phyloP scores from a whole-genome alignment of 169 alveolate species.

The Amoebophrya sp. region DNA sequence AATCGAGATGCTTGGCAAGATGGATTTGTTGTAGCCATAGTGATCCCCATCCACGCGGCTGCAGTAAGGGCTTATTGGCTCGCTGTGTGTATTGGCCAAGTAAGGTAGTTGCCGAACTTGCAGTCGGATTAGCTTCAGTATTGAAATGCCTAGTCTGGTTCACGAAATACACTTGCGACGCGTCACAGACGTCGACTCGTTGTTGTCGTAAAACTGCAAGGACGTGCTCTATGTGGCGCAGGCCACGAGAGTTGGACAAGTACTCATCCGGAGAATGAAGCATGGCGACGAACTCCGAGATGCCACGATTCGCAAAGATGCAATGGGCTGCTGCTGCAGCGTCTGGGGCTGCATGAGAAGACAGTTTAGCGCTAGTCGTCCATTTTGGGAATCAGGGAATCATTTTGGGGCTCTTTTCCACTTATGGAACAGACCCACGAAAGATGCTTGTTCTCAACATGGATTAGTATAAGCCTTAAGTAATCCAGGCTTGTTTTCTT shows the following conservation, averaged over 20 bases:
- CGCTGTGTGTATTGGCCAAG: not conserved
- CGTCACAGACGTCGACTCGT: constrained; percentile 11
- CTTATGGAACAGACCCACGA: no score
- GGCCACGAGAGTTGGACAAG: not conserved
- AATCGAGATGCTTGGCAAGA: no score
- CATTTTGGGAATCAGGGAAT: no score
- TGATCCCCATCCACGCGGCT: not conserved
- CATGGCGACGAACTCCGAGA: not conserved
- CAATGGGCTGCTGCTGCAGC: constrained; percentile 16
- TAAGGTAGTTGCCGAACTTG: not conserved
- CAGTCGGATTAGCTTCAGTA: no score
- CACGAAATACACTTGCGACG: not conserved
- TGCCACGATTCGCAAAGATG: not conserved
- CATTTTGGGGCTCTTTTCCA: no score
- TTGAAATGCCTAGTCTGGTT: not conserved
- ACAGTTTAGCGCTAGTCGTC: no score
- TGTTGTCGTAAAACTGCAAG: not conserved
- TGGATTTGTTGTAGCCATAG: no score
- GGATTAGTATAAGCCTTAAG: no score
- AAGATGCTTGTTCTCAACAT: no score
- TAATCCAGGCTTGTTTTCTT: not conserved
- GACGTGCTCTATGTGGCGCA: constrained; percentile 1
- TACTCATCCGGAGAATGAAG: constrained; percentile 6
- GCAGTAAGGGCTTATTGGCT: not conserved
- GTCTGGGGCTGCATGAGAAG: constrained; percentile 7